Evolutionary conservation across 2,329 filamentous ascomycete genomes (phyloP), one percentile per base, ranked within the genome.

Genomic region (Aspergillus pseudonomiae): DNA sequence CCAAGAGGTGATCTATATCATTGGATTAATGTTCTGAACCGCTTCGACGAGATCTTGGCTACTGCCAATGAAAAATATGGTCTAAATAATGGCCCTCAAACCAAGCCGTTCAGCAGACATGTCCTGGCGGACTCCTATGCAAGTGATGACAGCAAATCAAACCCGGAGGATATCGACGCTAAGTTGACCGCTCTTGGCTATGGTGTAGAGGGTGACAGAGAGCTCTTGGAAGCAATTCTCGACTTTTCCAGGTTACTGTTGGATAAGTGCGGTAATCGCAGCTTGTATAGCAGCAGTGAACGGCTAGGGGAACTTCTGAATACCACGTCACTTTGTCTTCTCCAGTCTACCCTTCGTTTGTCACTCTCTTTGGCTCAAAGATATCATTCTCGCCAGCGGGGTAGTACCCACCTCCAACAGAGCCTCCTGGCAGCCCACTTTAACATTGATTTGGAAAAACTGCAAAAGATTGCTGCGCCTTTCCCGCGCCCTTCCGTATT

Each of bases 1-100:
- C 94, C 94, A 45, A 88, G 94, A 77, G 96, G 95, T 65, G 95
- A 99, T 77, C 83, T 98, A 34, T 98, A 98, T 77, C 94, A 99
- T 83, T 99, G 96, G 96, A 97, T 99, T 69, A 90, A 92, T 32
- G 86, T 97, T 28, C 82, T 99, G 64, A 96, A 99, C 78, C 90
- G 93, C 63, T 98, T 99, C 78, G 95, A 99, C 79, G 88, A 87
- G 73, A 89, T 98, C 67, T 82, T 99, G 46, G 92, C 96, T 71
- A 83, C 88, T 45, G 93, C 96, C 76, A 93, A 89, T 77, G 84
- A 87, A 62, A 89, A 88, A 68, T 99, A 99, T 80, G 88, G 88
- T 65, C 83, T 99, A 61, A 87, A 88, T 65, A 86, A 90, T 63
- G 93, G 92, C 0, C 93, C 93, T 2, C 96, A 99, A 79, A 87